These are phyloP conservation scores for Cyberlindnera americana DNA, from an alignment of 805 yeast species.

Conservation along the genomic window DNA sequence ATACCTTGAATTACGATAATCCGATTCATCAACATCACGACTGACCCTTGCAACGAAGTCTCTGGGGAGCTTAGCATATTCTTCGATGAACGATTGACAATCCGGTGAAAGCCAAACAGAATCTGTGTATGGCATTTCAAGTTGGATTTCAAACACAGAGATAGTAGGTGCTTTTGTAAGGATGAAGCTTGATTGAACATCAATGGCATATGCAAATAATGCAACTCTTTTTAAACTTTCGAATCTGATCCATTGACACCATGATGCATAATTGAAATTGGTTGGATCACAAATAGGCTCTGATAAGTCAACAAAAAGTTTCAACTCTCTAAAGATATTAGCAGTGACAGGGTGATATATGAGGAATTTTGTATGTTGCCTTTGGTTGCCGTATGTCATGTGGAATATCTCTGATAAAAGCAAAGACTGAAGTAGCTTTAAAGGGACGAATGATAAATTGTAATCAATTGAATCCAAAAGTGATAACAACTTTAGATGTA, in stretches of 20 bases:
- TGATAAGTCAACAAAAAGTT: constrained; percentile 12
- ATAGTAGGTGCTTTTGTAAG: constrained; percentile 31
- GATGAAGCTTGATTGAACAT: constrained; percentile 37
- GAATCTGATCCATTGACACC: constrained; percentile 44
- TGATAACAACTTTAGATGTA: constrained; percentile 14
- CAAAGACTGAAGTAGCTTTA: constrained; percentile 26
- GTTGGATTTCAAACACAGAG: constrained; percentile 42
- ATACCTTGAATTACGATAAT: constrained; percentile 6
- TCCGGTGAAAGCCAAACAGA: constrained; percentile 39
- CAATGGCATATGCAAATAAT: constrained; percentile 38
- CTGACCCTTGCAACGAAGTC: constrained; percentile 13
- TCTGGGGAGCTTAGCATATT: constrained; percentile 29
- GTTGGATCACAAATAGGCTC: constrained; percentile 12
- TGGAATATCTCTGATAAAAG: constrained; percentile 22
- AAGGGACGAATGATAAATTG: constrained; percentile 11
- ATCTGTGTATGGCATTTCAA: constrained; percentile 45
- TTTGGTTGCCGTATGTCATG: constrained; percentile 24
- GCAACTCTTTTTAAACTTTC: constrained; percentile 43
- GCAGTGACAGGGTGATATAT: constrained; percentile 25
- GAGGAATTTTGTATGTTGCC: constrained; percentile 15
- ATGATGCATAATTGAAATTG: constrained; percentile 19
- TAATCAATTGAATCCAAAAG: constrained; percentile 12
- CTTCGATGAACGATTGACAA: constrained; percentile 24
- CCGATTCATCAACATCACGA: background rate
- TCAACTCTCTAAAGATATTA: constrained; percentile 19